Evolutionary conservation across 2,329 filamentous ascomycete species (phyloP).

Genomic region (Volutella citrinella): DNA sequence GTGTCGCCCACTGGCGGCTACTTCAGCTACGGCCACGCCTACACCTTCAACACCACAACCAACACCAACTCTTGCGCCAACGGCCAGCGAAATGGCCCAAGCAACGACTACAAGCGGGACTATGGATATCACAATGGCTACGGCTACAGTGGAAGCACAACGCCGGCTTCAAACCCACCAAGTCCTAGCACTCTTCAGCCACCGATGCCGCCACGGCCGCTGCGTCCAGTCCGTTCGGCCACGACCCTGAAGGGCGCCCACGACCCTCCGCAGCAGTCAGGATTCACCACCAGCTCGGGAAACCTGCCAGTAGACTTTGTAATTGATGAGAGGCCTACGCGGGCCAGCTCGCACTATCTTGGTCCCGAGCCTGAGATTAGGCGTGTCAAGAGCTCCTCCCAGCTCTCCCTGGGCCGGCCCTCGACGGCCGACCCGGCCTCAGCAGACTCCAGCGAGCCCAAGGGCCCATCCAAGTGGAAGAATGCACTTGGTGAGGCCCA

Average conservation of each 20-base stretch:
- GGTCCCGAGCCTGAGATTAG: constrained; percentile 22
- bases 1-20: too few species aligned
- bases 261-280: constrained; percentile 18
- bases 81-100: too few species aligned
- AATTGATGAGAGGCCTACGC: constrained; percentile 19
- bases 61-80: too few species aligned
- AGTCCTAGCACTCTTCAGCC: too few species aligned
- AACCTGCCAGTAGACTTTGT: constrained; percentile 21
- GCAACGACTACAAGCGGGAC: too few species aligned
- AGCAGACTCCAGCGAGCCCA: constrained; percentile 12
- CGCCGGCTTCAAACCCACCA: too few species aligned
- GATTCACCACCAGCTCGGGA: constrained; percentile 15
- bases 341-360: constrained; percentile 13
- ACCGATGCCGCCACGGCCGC: constrained; percentile 20
- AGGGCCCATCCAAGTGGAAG: constrained; percentile 38
- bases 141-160: too few species aligned
- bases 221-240: constrained; percentile 22
- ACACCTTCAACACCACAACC: too few species aligned
- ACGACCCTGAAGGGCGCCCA: constrained; percentile 23
- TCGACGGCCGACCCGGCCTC: too few species aligned
- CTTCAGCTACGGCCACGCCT: too few species aligned
- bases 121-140: too few species aligned
- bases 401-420: constrained; percentile 19
- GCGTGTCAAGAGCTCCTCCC: constrained; percentile 32
- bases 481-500: constrained; percentile 55